Base-by-base conservation (phyloP, 2,329 filamentous ascomycete genomes). In the Colletotrichum scovillei region DNA sequence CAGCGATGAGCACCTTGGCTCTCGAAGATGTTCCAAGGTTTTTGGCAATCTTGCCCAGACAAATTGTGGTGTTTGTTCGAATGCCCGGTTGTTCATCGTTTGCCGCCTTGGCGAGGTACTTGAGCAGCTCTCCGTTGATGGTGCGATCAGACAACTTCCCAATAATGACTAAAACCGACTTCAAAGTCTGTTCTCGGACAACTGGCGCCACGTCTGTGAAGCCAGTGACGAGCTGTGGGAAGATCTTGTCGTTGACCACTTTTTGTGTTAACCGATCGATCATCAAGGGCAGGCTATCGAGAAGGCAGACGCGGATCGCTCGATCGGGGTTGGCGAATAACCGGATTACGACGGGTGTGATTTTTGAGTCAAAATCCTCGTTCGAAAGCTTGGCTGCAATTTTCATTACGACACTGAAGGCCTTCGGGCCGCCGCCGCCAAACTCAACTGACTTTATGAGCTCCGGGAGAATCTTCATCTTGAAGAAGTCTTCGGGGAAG, bases 381-480 rank as follows among this genome's bases (percentile, higher is more conserved):
- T 93, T 92, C 2, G 94, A 91, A 53, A 99, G 86, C 80, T 98
- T 98, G 7, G 92, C 87, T 4, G 95, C 92, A 77, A 99, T 98
- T 80, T 97, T 97, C 86, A 98, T 91, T 53, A 98, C 94, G 1
- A 97, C 92, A 1, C 88, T 86, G 73, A 99, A 94, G 0, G 97
- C 95, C 79, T 97, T 97, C 0, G 96, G 94, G 0, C 97, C 97
- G 32, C 97, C 97, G 12, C 96, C 97, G 8, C 97, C 97, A 81
- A 98, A 99, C 79, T 99, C 97, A n/a, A 98, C 95, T 0, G 95
- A 98, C 80, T 98, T 99, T n/a, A 99, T 88, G 35, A 99, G 86
- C 80, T 99, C 97, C 0, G 97, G 97, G 9, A 99, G 87, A 4
- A 99, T 92, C 80, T 98, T 99, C 89, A 97, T 94, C 81, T 97